A percentile compares a stretch with the other conserved stretches of the same genome.
These are phyloP conservation scores for Axilococcus clingmanii DNA, from an alignment of 139 green algal genomes.

Conservation along the genomic window DNA sequence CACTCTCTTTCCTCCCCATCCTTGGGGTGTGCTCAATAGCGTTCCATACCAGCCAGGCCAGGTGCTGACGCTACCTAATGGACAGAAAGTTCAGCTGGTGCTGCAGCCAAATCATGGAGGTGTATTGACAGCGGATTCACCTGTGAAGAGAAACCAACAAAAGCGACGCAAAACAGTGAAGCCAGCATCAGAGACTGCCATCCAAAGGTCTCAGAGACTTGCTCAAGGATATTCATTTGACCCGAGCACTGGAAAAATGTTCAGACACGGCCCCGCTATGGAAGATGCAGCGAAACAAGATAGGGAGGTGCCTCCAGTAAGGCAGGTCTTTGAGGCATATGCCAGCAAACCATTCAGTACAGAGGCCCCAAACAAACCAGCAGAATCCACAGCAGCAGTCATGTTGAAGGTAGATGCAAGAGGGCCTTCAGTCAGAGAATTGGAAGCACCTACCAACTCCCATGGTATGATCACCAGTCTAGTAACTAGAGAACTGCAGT, in stretches of 20 bases:
- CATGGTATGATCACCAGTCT: conserved; percentile 12
- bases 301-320: conserved; percentile 6
- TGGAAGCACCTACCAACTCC: neutral
- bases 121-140: too few species aligned
- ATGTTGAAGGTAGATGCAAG: neutral
- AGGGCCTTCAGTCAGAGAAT: neutral
- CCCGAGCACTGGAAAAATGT: conserved; percentile 4
- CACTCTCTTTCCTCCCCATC: too few species aligned
- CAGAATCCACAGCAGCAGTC: neutral
- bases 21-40: neutral
- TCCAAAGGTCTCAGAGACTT: too few species aligned
- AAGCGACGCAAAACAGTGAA: too few species aligned
- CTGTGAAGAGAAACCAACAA: too few species aligned
- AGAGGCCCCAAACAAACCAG: neutral
- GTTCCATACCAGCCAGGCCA: neutral
- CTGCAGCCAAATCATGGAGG: too few species aligned
- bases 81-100: neutral
- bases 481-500: conserved; percentile 10
- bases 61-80: neutral
- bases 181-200: too few species aligned
- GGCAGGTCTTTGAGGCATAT: conserved; percentile 8
- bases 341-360: neutral
- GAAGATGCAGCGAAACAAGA: conserved; percentile 2
- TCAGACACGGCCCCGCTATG: conserved; percentile 10
- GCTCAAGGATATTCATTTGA: too few species aligned